phyloP scores from a whole-genome alignment of 2,329 filamentous ascomycete genomes.

The Sporothrix pallida region DNA sequence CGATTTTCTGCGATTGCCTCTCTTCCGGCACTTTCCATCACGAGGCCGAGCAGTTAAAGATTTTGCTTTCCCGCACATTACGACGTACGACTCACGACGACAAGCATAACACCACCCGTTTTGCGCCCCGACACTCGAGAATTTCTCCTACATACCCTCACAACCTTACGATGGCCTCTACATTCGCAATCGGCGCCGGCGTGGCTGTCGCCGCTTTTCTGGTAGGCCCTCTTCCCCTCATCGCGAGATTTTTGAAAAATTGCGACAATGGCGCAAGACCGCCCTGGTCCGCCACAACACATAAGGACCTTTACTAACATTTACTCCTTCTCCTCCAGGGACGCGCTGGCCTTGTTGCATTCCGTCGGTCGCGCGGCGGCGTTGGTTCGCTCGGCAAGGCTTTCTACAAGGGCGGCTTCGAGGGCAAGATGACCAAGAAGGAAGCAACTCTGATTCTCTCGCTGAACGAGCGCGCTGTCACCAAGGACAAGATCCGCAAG shows the following conservation, averaged over 20 bases:
- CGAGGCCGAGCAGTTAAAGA: not conserved
- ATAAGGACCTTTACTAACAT: conserved; percentile 31
- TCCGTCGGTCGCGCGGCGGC: conserved; percentile 79
- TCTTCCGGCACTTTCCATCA: conserved; percentile 24
- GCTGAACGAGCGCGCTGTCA: conserved; percentile 82
- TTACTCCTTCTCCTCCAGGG: conserved; percentile 64
- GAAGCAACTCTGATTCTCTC: conserved; percentile 92
- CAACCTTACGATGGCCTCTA: conserved; percentile 59
- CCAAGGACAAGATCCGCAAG: conserved; percentile 93
- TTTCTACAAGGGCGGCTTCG: conserved; percentile 99
- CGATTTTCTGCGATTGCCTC: not conserved
- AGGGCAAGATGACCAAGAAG: conserved; percentile 88
- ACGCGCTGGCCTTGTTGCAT: conserved; percentile 87
- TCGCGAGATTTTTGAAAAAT: not conserved
- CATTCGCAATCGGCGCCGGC: conserved; percentile 63
- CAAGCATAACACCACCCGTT: conserved; percentile 31
- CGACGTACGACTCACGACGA: conserved; percentile 16
- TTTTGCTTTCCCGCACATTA: conserved; percentile 23
- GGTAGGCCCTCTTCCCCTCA: conserved; percentile 46
- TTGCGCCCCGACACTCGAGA: not conserved
- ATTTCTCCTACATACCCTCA: too few species aligned
- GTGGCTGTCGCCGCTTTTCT: conserved; percentile 70
- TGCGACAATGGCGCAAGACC: not conserved
- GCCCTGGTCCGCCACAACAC: not conserved
- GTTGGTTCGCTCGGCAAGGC: conserved; percentile 83